phyloP scores from a whole-genome alignment of 345 rosid genomes.

The Stellera chamaejasme region DNA sequence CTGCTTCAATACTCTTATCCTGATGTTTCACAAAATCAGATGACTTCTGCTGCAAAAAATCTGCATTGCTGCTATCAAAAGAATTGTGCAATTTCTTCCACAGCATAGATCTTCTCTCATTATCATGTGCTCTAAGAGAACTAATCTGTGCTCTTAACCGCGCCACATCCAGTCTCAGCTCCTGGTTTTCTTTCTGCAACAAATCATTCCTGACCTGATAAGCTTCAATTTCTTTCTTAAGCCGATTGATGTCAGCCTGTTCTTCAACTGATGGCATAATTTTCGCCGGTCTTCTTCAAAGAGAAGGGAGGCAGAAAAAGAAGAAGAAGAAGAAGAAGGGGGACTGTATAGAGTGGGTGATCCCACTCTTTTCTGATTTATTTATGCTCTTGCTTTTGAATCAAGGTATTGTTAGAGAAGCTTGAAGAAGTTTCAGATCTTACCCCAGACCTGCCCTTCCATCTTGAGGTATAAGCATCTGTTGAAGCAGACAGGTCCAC shows the following conservation, averaged over 20 bases:
- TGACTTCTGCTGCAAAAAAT: slow-evolving; percentile 33
- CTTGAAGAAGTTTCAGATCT: slow-evolving; percentile 11
- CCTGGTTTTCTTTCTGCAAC: slow-evolving; percentile 73
- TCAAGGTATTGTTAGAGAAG: slow-evolving; percentile 27
- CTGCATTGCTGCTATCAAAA: slow-evolving; percentile 26
- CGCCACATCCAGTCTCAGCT: slow-evolving; percentile 53
- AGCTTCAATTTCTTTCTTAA: slow-evolving; percentile 63
- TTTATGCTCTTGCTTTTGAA: slow-evolving; percentile 24
- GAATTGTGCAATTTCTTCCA: slow-evolving; percentile 88
- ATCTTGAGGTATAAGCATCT: slow-evolving; percentile 10
- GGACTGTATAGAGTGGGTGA: slow-evolving; percentile 12
- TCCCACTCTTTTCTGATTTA: slow-evolving; percentile 9
- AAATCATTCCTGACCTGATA: slow-evolving; percentile 38
- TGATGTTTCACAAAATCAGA: slow-evolving; percentile 27
- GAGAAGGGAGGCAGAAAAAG: slow-evolving; percentile 2
- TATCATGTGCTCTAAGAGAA: slow-evolving; percentile 73
- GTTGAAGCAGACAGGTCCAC: slow-evolving; percentile 1
- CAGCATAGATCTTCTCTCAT: slow-evolving; percentile 73
- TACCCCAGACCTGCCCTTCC: slow-evolving; percentile 14
- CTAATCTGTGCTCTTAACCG: slow-evolving; percentile 62
- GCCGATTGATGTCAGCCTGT: slow-evolving; percentile 39
- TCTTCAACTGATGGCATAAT: slow-evolving; percentile 39
- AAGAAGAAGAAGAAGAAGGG: not conserved
- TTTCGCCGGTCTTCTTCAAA: slow-evolving; percentile 14
- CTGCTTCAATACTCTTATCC: slow-evolving; percentile 24